Conservation (phyloP, 2,329 filamentous ascomycete species). For the Neonectria ditissima region DNA sequence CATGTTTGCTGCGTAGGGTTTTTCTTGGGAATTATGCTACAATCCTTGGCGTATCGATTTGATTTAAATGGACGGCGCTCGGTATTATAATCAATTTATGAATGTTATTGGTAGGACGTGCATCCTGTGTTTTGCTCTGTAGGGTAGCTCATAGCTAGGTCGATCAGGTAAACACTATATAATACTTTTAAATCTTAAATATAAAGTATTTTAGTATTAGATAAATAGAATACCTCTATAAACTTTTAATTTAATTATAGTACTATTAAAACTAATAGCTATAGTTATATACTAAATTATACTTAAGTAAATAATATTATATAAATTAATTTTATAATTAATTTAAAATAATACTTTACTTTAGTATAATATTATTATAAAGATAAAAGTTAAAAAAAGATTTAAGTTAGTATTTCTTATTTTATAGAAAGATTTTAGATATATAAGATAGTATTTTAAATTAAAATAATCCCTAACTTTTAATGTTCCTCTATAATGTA, state of each 20-base stretch:
- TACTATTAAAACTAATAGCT: too few relatives aligned
- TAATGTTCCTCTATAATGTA: too few relatives aligned
- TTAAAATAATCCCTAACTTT: too few relatives aligned
- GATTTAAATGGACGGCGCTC: neutral
- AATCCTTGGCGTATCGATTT: neutral
- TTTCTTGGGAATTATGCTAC: neutral
- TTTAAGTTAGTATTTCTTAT: too few relatives aligned
- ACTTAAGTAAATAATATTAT: too few relatives aligned
- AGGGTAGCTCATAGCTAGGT: neutral
- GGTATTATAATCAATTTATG: neutral
- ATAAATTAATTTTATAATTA: too few relatives aligned
- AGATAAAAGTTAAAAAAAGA: too few relatives aligned
- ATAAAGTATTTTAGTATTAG: neutral
- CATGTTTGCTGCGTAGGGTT: conserved; percentile 42
- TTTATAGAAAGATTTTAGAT: too few relatives aligned
- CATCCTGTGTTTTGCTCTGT: neutral
- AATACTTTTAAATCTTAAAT: conserved; percentile 19
- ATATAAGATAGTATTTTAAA: too few relatives aligned
- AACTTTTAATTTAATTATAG: neutral
- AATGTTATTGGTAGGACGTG: neutral
- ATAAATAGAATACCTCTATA: neutral
- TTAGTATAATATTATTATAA: too few relatives aligned
- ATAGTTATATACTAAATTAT: too few relatives aligned
- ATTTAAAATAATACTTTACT: too few relatives aligned
- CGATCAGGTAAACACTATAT: neutral